Percentiles rank a stretch among this genome's conserved stretches.
phyloP scores from a whole-genome alignment of 73 alveolate species.

The Urostyla sp. region DNA sequence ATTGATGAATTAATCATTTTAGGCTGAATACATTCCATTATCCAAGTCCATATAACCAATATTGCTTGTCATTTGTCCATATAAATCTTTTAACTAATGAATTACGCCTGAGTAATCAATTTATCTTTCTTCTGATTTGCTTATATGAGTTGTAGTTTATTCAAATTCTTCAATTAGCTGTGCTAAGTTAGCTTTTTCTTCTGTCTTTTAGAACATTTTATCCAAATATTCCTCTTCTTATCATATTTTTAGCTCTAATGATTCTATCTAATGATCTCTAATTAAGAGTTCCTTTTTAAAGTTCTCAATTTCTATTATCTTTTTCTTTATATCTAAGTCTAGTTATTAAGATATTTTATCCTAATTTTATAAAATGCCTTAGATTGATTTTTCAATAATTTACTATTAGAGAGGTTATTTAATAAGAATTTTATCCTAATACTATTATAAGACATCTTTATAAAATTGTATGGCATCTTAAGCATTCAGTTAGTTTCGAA shows the following conservation, averaged over 20 bases:
- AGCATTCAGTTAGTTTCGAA: constrained; percentile 20
- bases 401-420: not conserved
- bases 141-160: not conserved
- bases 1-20: not conserved
- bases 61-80: constrained; percentile 26
- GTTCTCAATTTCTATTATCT: not conserved
- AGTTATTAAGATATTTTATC: not conserved
- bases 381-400: not conserved
- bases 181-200: constrained; percentile 1
- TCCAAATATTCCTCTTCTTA: constrained; percentile 16
- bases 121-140: constrained; percentile 25
- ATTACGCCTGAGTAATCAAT: constrained; percentile 47
- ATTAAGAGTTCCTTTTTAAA: not conserved
- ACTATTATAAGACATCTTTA: constrained; percentile 10
- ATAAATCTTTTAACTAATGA: constrained; percentile 30
- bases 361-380: constrained; percentile 2
- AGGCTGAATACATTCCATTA: not conserved
- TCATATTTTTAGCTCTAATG: not conserved
- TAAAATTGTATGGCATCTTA: not conserved
- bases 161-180: constrained; percentile 4
- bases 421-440: not conserved
- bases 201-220: constrained; percentile 23
- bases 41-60: constrained; percentile 14
- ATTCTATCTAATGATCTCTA: not conserved
- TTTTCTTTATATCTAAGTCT: not conserved